Evolutionary conservation across 1,139 yeast genomes (phyloP).

Genomic region (Pichia sp.): DNA sequence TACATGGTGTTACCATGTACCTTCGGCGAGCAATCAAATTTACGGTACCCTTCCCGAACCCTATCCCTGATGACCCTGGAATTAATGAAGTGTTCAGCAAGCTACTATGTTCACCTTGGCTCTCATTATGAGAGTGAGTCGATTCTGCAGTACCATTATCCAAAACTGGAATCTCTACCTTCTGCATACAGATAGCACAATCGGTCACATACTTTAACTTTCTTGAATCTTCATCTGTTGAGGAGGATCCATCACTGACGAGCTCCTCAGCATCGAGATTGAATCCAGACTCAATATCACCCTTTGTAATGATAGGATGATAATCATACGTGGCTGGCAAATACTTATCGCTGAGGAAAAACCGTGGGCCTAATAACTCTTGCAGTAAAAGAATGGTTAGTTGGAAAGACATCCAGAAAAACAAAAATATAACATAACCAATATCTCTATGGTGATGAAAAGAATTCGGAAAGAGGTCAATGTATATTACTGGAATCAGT

Average conservation of each 20-base stretch:
- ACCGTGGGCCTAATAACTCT: constrained; percentile 68
- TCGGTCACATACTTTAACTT: constrained; percentile 42
- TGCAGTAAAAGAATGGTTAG: constrained; percentile 56
- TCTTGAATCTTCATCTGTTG: constrained; percentile 22
- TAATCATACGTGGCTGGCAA: constrained; percentile 80
- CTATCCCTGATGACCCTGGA: not conserved
- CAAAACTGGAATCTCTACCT: constrained; percentile 57
- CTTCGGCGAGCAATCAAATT: constrained; percentile 35
- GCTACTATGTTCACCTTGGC: not conserved
- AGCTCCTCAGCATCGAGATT: constrained; percentile 28
- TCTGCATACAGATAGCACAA: constrained; percentile 89
- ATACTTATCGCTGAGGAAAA: constrained; percentile 71
- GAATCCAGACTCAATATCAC: constrained; percentile 61
- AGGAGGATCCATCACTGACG: constrained; percentile 15
- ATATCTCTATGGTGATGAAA: constrained; percentile 59
- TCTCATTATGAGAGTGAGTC: not conserved
- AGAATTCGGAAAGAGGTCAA: constrained; percentile 42
- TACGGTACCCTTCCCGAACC: constrained; percentile 17
- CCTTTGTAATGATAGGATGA: constrained; percentile 58
- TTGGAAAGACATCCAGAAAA: constrained; percentile 56
- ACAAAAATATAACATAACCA: constrained; percentile 41
- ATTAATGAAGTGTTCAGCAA: not conserved
- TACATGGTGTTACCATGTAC: constrained; percentile 91
- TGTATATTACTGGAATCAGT: constrained; percentile 59
- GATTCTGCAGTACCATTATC: constrained; percentile 22